A percentile compares a stretch with the other conserved stretches of the same genome.
These are phyloP conservation scores for Clathrospora elynae DNA, from an alignment of 2,329 filamentous ascomycete species.

Conservation along the genomic window DNA sequence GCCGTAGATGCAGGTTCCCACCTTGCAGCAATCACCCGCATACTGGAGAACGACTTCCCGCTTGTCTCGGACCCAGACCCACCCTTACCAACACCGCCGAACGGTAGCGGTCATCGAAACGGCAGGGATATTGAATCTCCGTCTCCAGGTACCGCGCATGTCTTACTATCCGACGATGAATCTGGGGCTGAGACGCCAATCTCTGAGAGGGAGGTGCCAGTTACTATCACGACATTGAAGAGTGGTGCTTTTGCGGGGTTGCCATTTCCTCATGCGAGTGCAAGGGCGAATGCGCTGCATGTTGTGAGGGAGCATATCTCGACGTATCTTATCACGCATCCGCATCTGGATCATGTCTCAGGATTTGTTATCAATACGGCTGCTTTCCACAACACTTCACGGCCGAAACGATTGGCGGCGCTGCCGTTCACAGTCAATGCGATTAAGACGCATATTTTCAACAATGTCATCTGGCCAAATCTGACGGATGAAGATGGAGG, in stretches of 20 bases:
- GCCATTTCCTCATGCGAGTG: conserved; percentile 67
- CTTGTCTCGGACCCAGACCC: conserved; percentile 41
- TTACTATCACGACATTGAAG: conserved; percentile 61
- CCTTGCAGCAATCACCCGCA: conserved; percentile 79
- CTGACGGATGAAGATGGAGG: conserved; percentile 95
- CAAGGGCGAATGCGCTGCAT: conserved; percentile 79
- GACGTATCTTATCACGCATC: conserved; percentile 90
- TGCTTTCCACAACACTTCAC: conserved; percentile 73
- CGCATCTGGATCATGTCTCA: conserved; percentile 93
- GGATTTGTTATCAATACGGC: conserved; percentile 95
- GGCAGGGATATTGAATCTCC: conserved; percentile 24
- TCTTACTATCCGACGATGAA: conserved; percentile 35
- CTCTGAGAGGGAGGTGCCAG: conserved; percentile 31
- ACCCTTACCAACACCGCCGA: conserved; percentile 16
- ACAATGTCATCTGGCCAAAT: conserved; percentile 97
- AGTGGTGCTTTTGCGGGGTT: conserved; percentile 80
- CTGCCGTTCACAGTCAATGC: conserved; percentile 88
- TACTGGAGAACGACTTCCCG: conserved; percentile 66
- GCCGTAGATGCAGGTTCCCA: conserved; percentile 95
- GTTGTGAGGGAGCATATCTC: conserved; percentile 80
- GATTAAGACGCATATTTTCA: conserved; percentile 94
- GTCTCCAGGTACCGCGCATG: conserved; percentile 32
- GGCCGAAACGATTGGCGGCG: conserved; percentile 83
- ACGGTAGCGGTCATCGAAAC: conserved; percentile 22
- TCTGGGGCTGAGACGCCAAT: conserved; percentile 34